Evolutionary conservation across 768 basidiomycete genomes (phyloP).

Genomic region (Tulasnella sp.): DNA sequence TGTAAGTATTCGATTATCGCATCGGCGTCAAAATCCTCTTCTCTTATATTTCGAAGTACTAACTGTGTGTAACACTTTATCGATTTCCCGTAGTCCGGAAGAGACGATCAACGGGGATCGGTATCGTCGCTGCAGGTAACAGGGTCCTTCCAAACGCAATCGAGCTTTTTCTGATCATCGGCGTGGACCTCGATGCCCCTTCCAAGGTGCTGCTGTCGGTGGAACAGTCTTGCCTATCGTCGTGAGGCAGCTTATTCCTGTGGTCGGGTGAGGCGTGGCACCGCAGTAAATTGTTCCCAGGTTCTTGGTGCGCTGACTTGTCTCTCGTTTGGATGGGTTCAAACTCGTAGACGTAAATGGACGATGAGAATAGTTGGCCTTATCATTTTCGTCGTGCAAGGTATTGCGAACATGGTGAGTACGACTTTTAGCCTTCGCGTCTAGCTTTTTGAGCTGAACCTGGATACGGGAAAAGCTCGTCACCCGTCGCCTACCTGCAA

Average conservation of each 20-base stretch:
- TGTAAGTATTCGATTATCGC: slow-evolving; percentile 50
- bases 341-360: slow-evolving; percentile 35
- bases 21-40: background rate
- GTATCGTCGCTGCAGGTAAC: slow-evolving; percentile 65
- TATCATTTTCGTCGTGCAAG: slow-evolving; percentile 38
- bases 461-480: slow-evolving; percentile 37
- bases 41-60: background rate
- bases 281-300: background rate
- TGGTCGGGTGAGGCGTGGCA: slow-evolving; percentile 32
- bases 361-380: slow-evolving; percentile 39
- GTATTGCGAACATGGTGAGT: slow-evolving; percentile 41
- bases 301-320: background rate
- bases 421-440: slow-evolving; percentile 20
- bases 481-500: slow-evolving; percentile 32
- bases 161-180: slow-evolving; percentile 53
- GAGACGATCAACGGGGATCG: slow-evolving; percentile 59
- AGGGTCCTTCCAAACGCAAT: slow-evolving; percentile 52
- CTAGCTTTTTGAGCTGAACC: background rate
- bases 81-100: slow-evolving; percentile 39
- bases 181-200: slow-evolving; percentile 43
- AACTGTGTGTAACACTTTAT: too few species aligned
- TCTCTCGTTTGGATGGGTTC: background rate
- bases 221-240: slow-evolving; percentile 44
- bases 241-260: slow-evolving; percentile 37
- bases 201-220: slow-evolving; percentile 39